Evolutionary conservation across 352 stramenopile species (phyloP), one percentile per base, ranked within the genome.

Genomic region (Thraustochytrium sp.): DNA sequence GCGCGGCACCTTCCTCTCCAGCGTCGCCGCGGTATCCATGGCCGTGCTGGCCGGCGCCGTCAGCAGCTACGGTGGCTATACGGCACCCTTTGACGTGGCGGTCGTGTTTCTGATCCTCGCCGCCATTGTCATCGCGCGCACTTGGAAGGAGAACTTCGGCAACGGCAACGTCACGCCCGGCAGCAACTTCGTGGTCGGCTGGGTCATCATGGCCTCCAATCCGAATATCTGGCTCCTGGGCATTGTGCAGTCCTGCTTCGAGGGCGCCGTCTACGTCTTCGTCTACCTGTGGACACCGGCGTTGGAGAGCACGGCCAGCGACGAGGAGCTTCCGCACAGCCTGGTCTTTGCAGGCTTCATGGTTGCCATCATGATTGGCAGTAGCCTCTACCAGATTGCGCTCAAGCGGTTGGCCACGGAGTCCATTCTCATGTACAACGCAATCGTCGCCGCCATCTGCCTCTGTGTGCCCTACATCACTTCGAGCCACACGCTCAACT

Each of bases 271-370:
- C 89, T 95, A 95, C 85, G 90, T 93, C 63, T 96, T 96, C 85
- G 91, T 96, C 3, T 96, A 95, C 84, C 92, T 93, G 88, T 96
- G 92, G 92, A 95, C 91, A 8, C 92, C 92, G 26, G 89, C 89
- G 0, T 87, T 94, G 13, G 85, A 86, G 59, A 76, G 77, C 56
- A 84, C 29, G 9, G 37, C 48, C 8, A 42, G 48, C 40, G 62
- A 72, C 11, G 68, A 80, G 8, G 59, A 31, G 26, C 68, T 77
- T 23, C 65, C 65, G 26, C 92, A 94, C 88, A 91, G 92, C 68
- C 68, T 94, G 37, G 93, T 95, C 23, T 95, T 95, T 87, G 87
- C 89, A 1, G 91, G 89, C 44, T 95, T 95, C 76, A 96, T 96
- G 92, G 89, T 95, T 13, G 91, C 74, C 72, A 92, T 90, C 51